Evolutionary conservation across 2,329 filamentous ascomycete species (phyloP), one percentile per base, ranked within the genome.

Genomic region (Phyllosticta ampelicida): DNA sequence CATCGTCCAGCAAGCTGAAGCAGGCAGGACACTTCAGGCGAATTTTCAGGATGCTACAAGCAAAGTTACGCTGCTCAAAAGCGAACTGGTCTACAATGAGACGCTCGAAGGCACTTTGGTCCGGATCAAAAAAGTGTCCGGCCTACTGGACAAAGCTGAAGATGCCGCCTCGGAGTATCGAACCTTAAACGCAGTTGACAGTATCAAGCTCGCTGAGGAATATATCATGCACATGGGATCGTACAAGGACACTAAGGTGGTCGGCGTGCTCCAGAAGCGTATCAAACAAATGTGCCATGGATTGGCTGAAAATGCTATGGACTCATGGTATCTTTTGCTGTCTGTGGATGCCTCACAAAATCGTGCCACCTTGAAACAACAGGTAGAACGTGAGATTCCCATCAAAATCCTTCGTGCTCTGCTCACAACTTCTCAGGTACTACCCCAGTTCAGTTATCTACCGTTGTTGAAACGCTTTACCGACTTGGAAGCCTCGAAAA

Each of bases 1-100:
- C 60, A 95, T 97, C 60, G 81, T 92, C 5, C 81, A 85, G 51
- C 83, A 90, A 65, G 86, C 90, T 55, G 86, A 92, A 66, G 82
- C 79, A 26, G 84, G 86, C 11, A 82, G 84, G 61, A 75, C 77
- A 49, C 75, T 89, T 21, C 77, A 87, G 53, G 79, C 80, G 53
- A 76, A 83, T 60, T 85, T 86, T 0, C 82, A 88, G 48, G 82
- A 85, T 68, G 76, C 79, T 10, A 72, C 71, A 26, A 76, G 72
- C 58, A 84, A 85, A 64, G 77, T 81, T 54, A 70, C 71, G 26
- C 71, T 85, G 53, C 71, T 86, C 44, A 74, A 82, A 62, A 77
- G 75, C 26, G 83, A 86, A 67, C 79, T 85, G 51, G 73, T 73
- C 18, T 85, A 85, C 70, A 84, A 82, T 59, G 74, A 80, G 65